phyloP scores from a whole-genome alignment of 2,329 filamentous ascomycete species.

The Claviceps monticola region DNA sequence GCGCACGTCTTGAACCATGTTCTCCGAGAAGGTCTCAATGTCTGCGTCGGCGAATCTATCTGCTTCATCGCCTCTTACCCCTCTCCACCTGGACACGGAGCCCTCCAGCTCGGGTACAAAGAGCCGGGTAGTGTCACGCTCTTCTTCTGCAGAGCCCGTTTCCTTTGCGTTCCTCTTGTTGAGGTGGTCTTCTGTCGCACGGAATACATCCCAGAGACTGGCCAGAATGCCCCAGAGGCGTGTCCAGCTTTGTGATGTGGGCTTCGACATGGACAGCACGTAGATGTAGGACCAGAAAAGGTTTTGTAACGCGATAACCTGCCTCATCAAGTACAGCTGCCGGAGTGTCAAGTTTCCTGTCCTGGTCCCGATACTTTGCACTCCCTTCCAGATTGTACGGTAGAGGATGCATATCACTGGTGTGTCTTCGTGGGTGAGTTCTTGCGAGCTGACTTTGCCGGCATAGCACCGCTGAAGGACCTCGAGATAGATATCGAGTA shows the following conservation, averaged over 20 bases:
- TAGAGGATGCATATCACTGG: slow-evolving; percentile 20
- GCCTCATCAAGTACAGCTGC: slow-evolving; percentile 16
- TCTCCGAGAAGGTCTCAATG: slow-evolving; percentile 25
- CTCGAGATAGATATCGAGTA: slow-evolving; percentile 36
- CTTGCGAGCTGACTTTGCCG: slow-evolving; percentile 20
- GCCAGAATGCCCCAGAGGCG: slow-evolving; percentile 9
- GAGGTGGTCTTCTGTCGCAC: slow-evolving; percentile 10
- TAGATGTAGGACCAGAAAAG: slow-evolving; percentile 18
- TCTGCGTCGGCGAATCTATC: slow-evolving; percentile 12
- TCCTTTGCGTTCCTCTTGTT: slow-evolving; percentile 5
- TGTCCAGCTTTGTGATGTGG: slow-evolving; percentile 9
- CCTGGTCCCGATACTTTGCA: slow-evolving; percentile 13
- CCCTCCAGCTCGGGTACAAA: slow-evolving; percentile 10
- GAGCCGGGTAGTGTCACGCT: slow-evolving; percentile 10
- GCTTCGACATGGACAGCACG: slow-evolving; percentile 8
- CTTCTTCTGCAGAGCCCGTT: slow-evolving; percentile 6
- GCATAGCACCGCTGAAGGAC: slow-evolving; percentile 26
- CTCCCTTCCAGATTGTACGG: slow-evolving; percentile 14
- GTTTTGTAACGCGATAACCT: slow-evolving; percentile 17
- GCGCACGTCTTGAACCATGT: slow-evolving; percentile 30
- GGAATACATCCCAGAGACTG: slow-evolving; percentile 9
- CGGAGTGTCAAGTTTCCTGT: slow-evolving; percentile 9
- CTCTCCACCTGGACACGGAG: too few species aligned
- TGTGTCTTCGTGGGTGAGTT: slow-evolving; percentile 22
- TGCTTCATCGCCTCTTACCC: neutral